These are phyloP conservation scores for Aphanomyces euteiches DNA, from an alignment of 352 stramenopile genomes.

Conservation along the genomic window DNA sequence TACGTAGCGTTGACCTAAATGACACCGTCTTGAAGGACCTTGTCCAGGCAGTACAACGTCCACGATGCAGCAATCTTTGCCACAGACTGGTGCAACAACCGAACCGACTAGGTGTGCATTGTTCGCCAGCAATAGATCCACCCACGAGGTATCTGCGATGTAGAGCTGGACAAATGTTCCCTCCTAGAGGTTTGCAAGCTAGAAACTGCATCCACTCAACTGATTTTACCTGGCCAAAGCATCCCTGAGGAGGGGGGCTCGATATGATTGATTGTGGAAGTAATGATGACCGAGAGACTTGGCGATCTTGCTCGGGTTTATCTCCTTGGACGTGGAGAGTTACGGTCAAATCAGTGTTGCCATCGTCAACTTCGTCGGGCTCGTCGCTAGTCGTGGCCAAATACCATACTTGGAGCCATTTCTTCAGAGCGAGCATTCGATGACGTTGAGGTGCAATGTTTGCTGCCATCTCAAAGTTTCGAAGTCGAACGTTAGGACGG, in stretches of 20 bases:
- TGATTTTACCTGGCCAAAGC: slow-evolving; percentile 13
- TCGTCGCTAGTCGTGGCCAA: slow-evolving; percentile 6
- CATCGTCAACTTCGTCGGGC: neutral
- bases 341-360: neutral
- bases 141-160: neutral
- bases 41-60: slow-evolving; percentile 6
- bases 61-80: slow-evolving; percentile 9
- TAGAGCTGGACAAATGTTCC: slow-evolving; percentile 8
- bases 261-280: slow-evolving; percentile 7
- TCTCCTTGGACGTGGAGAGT: slow-evolving; percentile 21
- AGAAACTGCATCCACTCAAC: neutral
- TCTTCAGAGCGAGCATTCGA: slow-evolving; percentile 25
- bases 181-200: neutral
- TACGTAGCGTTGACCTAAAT: slow-evolving; percentile 23
- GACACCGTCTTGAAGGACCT: neutral
- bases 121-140: neutral
- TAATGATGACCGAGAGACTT: neutral
- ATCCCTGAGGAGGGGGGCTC: neutral
- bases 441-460: neutral
- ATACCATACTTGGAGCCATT: slow-evolving; percentile 26
- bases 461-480: slow-evolving; percentile 1
- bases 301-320: slow-evolving; percentile 10
- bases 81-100: neutral
- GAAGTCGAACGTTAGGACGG: slow-evolving; percentile 20
- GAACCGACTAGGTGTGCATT: neutral